These are phyloP conservation scores for Penicillium cinerascens DNA, from an alignment of 495 filamentous ascomycete species.

Conservation along the genomic window DNA sequence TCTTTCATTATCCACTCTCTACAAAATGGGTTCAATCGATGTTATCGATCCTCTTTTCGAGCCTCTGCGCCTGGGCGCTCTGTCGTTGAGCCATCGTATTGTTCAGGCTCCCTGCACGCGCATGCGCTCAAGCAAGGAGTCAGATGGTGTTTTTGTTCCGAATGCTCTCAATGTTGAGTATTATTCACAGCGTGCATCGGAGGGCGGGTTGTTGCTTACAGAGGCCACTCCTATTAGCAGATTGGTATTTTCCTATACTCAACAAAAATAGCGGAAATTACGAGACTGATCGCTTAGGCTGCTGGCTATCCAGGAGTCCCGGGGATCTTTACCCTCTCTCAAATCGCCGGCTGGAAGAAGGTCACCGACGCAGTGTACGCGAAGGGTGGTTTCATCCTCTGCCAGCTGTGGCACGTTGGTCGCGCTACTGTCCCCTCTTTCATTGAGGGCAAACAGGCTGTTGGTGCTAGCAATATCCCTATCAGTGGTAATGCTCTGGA, in stretches of 20 bases:
- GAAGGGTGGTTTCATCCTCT: constrained; percentile 48
- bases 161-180: constrained; percentile 44
- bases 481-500: constrained; percentile 26
- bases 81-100: constrained; percentile 48
- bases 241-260: constrained; percentile 10
- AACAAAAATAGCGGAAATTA: neutral
- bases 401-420: constrained; percentile 53
- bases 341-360: constrained; percentile 47
- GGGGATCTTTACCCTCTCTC: constrained; percentile 43
- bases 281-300: constrained; percentile 13
- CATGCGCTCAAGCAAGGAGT: constrained; percentile 40
- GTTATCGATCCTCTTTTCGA: constrained; percentile 46
- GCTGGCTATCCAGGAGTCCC: constrained; percentile 44
- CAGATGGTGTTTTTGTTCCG: constrained; percentile 37
- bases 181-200: constrained; percentile 47
- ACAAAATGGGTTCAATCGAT: constrained; percentile 28
- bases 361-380: constrained; percentile 51
- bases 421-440: constrained; percentile 40
- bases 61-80: constrained; percentile 45
- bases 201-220: constrained; percentile 46
- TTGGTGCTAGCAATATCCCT: constrained; percentile 23
- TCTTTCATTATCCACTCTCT: no score
- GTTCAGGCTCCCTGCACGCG: constrained; percentile 54
- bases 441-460: constrained; percentile 19
- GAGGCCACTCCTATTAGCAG: constrained; percentile 43